Percentiles rank a stretch among this genome's conserved stretches.
Conservation (phyloP, 441 rosid genomes). For the Geranium incanum region DNA sequence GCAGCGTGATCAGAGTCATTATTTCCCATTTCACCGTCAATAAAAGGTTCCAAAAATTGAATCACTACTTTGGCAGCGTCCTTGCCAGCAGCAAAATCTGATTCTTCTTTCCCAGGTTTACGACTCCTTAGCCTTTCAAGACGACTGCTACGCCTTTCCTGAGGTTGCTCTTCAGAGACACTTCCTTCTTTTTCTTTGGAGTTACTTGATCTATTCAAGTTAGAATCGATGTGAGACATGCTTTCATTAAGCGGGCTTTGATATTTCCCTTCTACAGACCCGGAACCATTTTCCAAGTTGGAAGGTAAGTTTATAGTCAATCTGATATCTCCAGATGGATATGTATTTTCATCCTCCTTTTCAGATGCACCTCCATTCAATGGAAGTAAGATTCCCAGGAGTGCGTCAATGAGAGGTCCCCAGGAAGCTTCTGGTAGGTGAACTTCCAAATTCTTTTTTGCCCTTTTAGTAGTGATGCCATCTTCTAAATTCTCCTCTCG, state of each 20-base stretch:
- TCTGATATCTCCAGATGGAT: constrained; percentile 71
- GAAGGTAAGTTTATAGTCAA: constrained; percentile 45
- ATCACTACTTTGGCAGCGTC: constrained; percentile 58
- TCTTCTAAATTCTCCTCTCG: constrained; percentile 43
- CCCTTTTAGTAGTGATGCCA: constrained; percentile 45
- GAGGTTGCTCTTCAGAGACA: constrained; percentile 67
- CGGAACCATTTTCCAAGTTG: constrained; percentile 34
- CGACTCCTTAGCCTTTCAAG: constrained; percentile 92
- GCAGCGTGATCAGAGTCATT: constrained; percentile 33
- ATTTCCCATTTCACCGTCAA: constrained; percentile 30
- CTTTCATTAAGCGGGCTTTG: constrained; percentile 32
- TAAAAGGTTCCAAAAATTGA: constrained; percentile 69
- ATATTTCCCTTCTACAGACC: constrained; percentile 38
- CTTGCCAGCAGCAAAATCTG: constrained; percentile 52
- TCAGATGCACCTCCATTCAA: constrained; percentile 33
- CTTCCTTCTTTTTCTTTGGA: constrained; percentile 46
- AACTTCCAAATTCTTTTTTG: constrained; percentile 49
- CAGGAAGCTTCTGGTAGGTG: constrained; percentile 63
- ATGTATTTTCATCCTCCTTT: constrained; percentile 22
- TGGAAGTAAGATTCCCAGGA: constrained; percentile 65
- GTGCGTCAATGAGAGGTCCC: constrained; percentile 56
- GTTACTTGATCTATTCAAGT: constrained; percentile 37
- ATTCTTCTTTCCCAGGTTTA: constrained; percentile 87
- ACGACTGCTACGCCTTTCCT: constrained; percentile 96
- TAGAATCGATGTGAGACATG: constrained; percentile 38